phyloP scores from a whole-genome alignment of 192 early-diverging fungal genomes.

The Podila clonocystis region DNA sequence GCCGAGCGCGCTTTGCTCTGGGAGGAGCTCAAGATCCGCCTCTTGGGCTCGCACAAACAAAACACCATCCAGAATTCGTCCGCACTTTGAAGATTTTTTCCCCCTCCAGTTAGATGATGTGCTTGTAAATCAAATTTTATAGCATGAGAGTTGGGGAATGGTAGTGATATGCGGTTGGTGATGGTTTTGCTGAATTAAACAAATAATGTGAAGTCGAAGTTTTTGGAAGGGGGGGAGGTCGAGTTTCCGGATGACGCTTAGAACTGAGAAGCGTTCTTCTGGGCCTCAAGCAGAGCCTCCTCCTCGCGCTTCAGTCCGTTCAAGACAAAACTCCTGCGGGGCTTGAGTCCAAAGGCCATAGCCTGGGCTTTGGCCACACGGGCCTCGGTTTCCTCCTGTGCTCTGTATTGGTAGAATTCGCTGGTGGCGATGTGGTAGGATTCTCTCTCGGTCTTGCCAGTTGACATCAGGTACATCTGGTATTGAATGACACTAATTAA shows the following conservation, averaged over 20 bases:
- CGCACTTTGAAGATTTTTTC: too few species aligned
- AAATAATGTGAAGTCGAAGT: not conserved
- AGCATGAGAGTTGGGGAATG: too few species aligned
- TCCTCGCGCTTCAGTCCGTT: constrained; percentile 51
- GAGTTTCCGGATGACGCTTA: constrained; percentile 7
- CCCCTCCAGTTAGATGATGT: too few species aligned
- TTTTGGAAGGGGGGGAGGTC: not conserved
- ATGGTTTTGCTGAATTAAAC: not conserved
- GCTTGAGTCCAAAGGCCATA: constrained; percentile 51
- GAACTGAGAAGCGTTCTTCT: constrained; percentile 28
- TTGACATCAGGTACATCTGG: constrained; percentile 81
- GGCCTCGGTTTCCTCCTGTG: constrained; percentile 78
- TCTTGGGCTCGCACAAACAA: constrained; percentile 3
- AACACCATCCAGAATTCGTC: not conserved
- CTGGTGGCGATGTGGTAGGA: constrained; percentile 82
- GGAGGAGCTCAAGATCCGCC: constrained; percentile 65
- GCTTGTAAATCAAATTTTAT: too few species aligned
- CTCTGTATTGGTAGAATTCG: constrained; percentile 86
- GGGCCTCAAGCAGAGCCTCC: constrained; percentile 30
- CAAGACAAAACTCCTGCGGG: constrained; percentile 47
- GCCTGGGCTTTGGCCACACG: constrained; percentile 71
- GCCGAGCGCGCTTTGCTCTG: constrained; percentile 66
- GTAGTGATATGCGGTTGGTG: too few species aligned
- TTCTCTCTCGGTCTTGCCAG: constrained; percentile 71
- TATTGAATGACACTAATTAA: constrained; percentile 81